Conservation (phyloP, 495 filamentous ascomycete species). For the Jackrogersella minutella region DNA sequence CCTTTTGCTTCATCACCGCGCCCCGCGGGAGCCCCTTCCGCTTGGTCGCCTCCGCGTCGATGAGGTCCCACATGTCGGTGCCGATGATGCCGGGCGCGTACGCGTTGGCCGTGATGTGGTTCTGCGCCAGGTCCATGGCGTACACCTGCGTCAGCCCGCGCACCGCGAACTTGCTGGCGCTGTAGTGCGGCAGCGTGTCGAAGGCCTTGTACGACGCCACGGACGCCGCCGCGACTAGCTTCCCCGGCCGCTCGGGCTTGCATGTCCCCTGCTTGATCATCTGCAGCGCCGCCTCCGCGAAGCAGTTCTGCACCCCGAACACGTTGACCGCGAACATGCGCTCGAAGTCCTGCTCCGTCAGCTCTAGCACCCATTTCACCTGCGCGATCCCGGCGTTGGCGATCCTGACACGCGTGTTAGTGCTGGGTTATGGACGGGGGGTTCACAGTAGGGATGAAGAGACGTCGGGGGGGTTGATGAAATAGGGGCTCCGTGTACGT, state of each 20-base stretch:
- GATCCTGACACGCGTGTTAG: constrained; percentile 39
- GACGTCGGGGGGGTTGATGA: not conserved
- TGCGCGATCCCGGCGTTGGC: constrained; percentile 69
- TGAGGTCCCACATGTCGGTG: constrained; percentile 68
- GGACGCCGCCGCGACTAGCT: constrained; percentile 63
- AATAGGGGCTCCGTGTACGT: not conserved
- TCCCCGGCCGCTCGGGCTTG: constrained; percentile 48
- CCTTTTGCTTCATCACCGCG: constrained; percentile 58
- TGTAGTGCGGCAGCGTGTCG: constrained; percentile 61
- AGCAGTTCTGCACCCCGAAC: constrained; percentile 66
- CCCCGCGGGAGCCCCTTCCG: constrained; percentile 56
- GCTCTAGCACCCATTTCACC: constrained; percentile 59
- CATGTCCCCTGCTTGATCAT: constrained; percentile 58
- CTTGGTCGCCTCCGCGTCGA: constrained; percentile 61
- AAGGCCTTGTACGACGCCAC: constrained; percentile 67
- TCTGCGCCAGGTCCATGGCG: constrained; percentile 63
- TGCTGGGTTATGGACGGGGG: not conserved
- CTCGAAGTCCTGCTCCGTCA: constrained; percentile 58
- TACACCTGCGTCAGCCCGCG: constrained; percentile 65
- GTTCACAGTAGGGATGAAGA: too few species aligned
- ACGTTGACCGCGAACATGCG: constrained; percentile 65
- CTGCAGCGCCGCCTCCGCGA: constrained; percentile 60
- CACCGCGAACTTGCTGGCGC: constrained; percentile 67
- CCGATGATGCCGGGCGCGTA: constrained; percentile 71
- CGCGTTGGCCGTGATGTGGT: constrained; percentile 68